Conservation (phyloP, 108 stramenopile genomes). For the Halocafeteria seosinensis region DNA sequence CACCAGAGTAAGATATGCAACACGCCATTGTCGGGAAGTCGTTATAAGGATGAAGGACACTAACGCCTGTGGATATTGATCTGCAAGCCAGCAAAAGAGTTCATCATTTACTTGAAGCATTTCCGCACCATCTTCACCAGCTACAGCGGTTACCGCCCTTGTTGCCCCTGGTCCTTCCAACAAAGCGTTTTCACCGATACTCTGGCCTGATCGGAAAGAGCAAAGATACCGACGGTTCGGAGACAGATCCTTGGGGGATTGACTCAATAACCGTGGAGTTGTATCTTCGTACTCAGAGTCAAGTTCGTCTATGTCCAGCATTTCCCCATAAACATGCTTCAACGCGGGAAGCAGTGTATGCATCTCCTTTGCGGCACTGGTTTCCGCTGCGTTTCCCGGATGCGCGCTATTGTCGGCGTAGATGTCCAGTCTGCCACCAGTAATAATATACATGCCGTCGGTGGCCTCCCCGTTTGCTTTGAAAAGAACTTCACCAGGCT, state of each 20-base stretch:
- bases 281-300: neutral
- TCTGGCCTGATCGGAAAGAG: neutral
- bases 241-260: neutral
- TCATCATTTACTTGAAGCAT: neutral
- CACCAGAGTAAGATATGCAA: neutral
- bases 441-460: neutral
- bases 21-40: neutral
- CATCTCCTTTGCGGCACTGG: no score
- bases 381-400: neutral
- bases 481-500: neutral
- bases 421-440: neutral
- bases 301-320: no score
- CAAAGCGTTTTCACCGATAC: neutral
- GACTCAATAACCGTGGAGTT: neutral
- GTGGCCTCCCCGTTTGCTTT: neutral
- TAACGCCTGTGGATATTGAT: neutral
- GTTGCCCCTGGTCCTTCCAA: neutral
- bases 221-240: neutral
- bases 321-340: no score
- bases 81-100: neutral
- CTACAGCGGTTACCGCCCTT: neutral
- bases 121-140: neutral
- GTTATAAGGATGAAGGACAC: neutral
- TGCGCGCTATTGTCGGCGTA: neutral
- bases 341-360: no score